Conservation (phyloP, 805 yeast genomes). For the Debaryomyces hansenii region DNA sequence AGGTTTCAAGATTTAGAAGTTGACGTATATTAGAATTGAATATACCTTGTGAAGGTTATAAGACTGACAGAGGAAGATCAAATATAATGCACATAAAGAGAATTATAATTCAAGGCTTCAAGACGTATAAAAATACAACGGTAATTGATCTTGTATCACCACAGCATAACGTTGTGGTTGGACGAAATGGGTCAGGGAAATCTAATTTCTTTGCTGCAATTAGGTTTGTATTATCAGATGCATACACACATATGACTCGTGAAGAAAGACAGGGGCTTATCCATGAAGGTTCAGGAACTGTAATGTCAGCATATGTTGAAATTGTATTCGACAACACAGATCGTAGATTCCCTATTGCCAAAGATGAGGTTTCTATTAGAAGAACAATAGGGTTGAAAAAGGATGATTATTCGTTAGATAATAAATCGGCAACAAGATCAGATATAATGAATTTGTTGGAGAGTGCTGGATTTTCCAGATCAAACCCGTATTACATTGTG, state of each 20-base stretch:
- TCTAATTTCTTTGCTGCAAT: slow-evolving; percentile 95
- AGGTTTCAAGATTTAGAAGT: background rate
- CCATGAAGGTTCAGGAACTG: slow-evolving; percentile 88
- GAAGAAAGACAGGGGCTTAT: slow-evolving; percentile 86
- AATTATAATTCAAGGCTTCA: slow-evolving; percentile 87
- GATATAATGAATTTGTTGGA: slow-evolving; percentile 83
- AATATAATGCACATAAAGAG: slow-evolving; percentile 39
- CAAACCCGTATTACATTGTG: slow-evolving; percentile 92
- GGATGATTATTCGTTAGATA: slow-evolving; percentile 86
- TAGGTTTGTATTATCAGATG: slow-evolving; percentile 87
- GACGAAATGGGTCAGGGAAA: slow-evolving; percentile 96
- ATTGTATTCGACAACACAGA: slow-evolving; percentile 81
- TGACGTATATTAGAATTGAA: background rate
- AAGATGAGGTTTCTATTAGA: slow-evolving; percentile 69
- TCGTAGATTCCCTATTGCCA: slow-evolving; percentile 67
- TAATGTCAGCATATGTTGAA: slow-evolving; percentile 92
- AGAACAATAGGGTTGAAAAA: slow-evolving; percentile 92
- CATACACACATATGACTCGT: slow-evolving; percentile 77
- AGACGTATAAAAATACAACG: slow-evolving; percentile 85
- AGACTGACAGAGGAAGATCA: background rate
- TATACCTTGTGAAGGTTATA: background rate
- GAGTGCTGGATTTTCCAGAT: slow-evolving; percentile 87
- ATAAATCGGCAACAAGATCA: slow-evolving; percentile 71
- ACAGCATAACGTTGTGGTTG: slow-evolving; percentile 78
- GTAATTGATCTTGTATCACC: slow-evolving; percentile 76